These are phyloP conservation scores for Alternaria viburni DNA, from an alignment of 2,329 filamentous ascomycete genomes.

Conservation along the genomic window DNA sequence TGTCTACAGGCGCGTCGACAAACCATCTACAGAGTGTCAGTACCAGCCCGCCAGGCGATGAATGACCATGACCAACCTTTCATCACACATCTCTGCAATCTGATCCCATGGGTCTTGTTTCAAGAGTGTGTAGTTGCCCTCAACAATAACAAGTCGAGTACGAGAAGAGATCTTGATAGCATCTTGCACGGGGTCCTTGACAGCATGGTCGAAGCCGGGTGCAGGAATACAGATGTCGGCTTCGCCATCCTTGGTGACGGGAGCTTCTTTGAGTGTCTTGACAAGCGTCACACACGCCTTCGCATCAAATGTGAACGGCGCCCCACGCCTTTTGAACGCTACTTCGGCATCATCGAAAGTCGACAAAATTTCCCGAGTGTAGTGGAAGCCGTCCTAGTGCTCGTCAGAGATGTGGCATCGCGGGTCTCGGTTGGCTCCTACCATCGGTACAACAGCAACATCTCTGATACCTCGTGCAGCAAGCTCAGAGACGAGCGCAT, in stretches of 20 bases:
- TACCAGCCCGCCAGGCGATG: not conserved
- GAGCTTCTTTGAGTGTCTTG: conserved; percentile 17
- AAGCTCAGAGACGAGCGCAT: conserved; percentile 28
- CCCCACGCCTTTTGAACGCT: conserved; percentile 33
- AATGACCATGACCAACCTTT: conserved; percentile 19
- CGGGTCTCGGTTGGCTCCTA: conserved; percentile 3
- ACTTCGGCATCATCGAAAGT: conserved; percentile 22
- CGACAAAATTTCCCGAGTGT: conserved; percentile 25
- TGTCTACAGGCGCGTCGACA: conserved; percentile 26
- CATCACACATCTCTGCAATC: conserved; percentile 21
- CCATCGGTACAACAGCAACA: conserved; percentile 35
- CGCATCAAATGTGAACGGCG: conserved; percentile 36
- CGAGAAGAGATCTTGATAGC: conserved; percentile 28
- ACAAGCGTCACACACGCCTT: conserved; percentile 26
- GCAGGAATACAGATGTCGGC: conserved; percentile 23
- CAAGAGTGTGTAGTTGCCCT: conserved; percentile 38
- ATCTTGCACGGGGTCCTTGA: conserved; percentile 28
- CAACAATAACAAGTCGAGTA: conserved; percentile 29
- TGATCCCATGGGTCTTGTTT: conserved; percentile 26
- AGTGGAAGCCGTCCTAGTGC: conserved; percentile 34
- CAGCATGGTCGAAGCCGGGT: conserved; percentile 34
- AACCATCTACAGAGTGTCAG: conserved; percentile 28
- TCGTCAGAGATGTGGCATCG: not conserved
- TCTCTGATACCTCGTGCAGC: conserved; percentile 20
- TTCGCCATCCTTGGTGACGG: conserved; percentile 21